phyloP scores from a whole-genome alignment of 768 basidiomycete genomes.

The Lactifluus piperatus region DNA sequence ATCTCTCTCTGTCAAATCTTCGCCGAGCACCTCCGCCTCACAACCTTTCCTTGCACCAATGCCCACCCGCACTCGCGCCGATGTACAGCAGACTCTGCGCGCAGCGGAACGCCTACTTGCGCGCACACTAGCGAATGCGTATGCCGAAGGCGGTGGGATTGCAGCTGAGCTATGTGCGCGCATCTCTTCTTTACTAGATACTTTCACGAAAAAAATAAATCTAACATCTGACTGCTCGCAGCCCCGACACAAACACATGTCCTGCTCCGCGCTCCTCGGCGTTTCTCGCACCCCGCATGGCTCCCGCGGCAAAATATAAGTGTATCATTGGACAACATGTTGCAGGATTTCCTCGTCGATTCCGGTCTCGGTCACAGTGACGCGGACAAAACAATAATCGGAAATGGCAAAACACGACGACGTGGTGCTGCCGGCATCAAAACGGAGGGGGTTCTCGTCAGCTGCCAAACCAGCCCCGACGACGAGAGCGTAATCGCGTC shows the following conservation, averaged over 20 bases:
- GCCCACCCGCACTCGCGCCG: constrained; percentile 21
- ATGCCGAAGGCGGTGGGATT: constrained; percentile 36
- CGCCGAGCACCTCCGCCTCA: constrained; percentile 3
- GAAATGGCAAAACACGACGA: constrained; percentile 22
- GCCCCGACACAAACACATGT: constrained; percentile 42
- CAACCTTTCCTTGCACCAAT: constrained; percentile 1
- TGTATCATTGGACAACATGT: constrained; percentile 29
- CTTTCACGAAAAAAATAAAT: too few species aligned
- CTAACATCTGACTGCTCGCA: constrained; percentile 17
- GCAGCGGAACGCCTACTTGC: constrained; percentile 36
- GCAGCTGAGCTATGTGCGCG: constrained; percentile 34
- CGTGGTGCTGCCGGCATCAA: constrained; percentile 14
- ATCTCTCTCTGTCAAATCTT: constrained; percentile 11
- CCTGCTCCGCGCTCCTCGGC: constrained; percentile 38
- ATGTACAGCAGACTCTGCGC: constrained; percentile 29
- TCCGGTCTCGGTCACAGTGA: constrained; percentile 17
- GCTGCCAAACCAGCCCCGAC: constrained; percentile 20
- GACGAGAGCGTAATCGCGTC: constrained; percentile 2
- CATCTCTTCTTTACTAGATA: not conserved
- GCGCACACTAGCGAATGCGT: constrained; percentile 37
- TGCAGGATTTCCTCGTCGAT: constrained; percentile 30
- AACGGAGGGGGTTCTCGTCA: constrained; percentile 38
- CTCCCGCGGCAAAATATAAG: constrained; percentile 37
- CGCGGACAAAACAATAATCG: not conserved
- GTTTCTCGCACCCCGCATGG: constrained; percentile 41